Conservation (phyloP, 2,329 filamentous ascomycete genomes). For the Colletotrichum lindemuthianum region DNA sequence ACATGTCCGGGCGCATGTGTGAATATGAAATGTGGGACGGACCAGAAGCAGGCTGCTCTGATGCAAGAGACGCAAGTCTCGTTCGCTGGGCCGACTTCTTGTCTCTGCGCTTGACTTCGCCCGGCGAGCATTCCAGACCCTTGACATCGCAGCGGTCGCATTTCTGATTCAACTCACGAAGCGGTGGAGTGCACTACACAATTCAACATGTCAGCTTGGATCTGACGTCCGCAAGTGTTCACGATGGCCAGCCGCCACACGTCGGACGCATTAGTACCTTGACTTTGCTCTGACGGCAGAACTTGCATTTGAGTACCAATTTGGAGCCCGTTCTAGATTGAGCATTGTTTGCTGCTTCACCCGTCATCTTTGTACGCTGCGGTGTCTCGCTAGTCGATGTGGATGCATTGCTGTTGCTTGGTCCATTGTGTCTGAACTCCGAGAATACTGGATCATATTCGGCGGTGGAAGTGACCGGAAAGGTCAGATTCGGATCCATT, state of each 20-base stretch:
- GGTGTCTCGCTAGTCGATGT: no score
- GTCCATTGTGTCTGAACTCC: no score
- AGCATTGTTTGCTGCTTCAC: background rate
- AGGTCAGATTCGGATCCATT: no score
- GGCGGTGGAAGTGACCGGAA: no score
- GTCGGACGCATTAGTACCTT: background rate
- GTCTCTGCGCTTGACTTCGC: background rate
- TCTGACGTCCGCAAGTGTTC: background rate
- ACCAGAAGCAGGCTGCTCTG: no score
- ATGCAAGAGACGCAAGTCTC: no score
- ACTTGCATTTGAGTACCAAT: background rate
- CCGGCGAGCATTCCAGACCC: background rate
- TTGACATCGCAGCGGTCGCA: background rate
- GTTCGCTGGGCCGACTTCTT: background rate
- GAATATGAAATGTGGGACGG: no score
- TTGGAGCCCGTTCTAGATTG: background rate
- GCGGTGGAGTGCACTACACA: slow-evolving; percentile 7
- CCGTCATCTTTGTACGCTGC: background rate
- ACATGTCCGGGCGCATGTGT: no score
- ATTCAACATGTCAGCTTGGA: no score
- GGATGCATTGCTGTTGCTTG: no score
- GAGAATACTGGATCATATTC: no score
- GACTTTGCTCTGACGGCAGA: slow-evolving; percentile 2
- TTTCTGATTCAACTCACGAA: background rate
- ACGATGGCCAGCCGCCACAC: no score